Base-by-base conservation (phyloP, 106 monocot genomes). In the Acorus calamus region DNA sequence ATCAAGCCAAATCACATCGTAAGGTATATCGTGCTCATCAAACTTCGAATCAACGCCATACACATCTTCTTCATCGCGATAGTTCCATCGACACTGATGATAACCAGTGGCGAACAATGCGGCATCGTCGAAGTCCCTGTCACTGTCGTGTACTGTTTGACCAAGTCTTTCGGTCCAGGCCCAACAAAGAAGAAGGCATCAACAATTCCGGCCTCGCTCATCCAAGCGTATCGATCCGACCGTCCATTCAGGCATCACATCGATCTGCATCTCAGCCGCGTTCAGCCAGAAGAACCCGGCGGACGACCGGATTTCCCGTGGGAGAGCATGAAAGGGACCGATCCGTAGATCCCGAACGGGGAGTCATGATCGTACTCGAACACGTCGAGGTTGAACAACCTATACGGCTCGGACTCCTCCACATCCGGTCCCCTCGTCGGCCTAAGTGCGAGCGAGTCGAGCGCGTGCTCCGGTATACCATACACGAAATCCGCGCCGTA, bases 81-180 rank as follows among this genome's bases (percentile, higher is more conserved):
- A 98, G 69, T 98, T 98, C 98, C 98, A 98, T 48, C 98, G 59
- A 66, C 98, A 98, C 63, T 98, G 98, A 57, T 98, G 98, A 73
- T 98, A 92, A 4, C 70, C 98, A 4, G 83, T 51, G 3, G 98
- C 85, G 64, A 98, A 98, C 70, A 85, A 74, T 88, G 98, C 1
- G 98, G 98, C 92, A 98, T 83, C 7, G 79, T 65, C 7, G 76
- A 79, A 14, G 88, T 79, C 43, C 98, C 98, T 2, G 98, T 98
- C 7, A 92, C 57, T 51, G 78, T 79, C 2, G 84, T 72, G 56
- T 92, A 98, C 71, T 98, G 98, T 55, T 59, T 50, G 3, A 83
- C 46, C 44, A 98, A 87, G 71, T 98, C 92, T 70, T 98, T 98
- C 2, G 98, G 87, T n/a, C 66, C 77, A 2, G 98, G 88, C 3